Percentiles rank a stretch among this genome's conserved stretches.
Evolutionary conservation across 345 rosid genomes (phyloP).

Genomic region (Cardamine occulta): DNA sequence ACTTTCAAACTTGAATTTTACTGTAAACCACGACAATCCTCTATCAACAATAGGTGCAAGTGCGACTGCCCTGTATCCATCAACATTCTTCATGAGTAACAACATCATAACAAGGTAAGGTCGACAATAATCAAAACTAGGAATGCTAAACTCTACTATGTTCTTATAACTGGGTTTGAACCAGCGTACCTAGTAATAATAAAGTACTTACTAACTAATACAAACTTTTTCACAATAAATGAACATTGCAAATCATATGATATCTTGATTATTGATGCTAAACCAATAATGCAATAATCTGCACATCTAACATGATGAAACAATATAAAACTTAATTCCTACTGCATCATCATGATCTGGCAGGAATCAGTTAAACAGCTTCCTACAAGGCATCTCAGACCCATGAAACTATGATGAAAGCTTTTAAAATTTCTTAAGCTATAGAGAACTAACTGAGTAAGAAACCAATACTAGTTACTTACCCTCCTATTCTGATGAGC

Average conservation of each 20-base stretch:
- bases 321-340: neutral
- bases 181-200: neutral
- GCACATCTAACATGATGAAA: neutral
- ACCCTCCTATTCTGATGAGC: slow-evolving; percentile 89
- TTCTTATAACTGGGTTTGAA: no score
- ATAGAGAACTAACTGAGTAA: slow-evolving; percentile 6
- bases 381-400: slow-evolving; percentile 20
- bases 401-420: slow-evolving; percentile 8
- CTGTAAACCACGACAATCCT: slow-evolving; percentile 84
- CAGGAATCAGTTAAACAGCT: neutral
- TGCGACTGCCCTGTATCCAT: slow-evolving; percentile 78
- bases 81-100: slow-evolving; percentile 12
- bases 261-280: neutral
- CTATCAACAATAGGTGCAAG: slow-evolving; percentile 85
- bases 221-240: no score
- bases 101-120: neutral
- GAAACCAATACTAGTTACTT: slow-evolving; percentile 43
- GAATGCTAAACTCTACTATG: neutral
- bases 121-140: neutral
- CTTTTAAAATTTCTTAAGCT: neutral
- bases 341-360: slow-evolving; percentile 8
- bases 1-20: slow-evolving; percentile 65
- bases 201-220: no score
- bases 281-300: neutral
- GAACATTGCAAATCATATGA: neutral